Evolutionary conservation across 2,329 filamentous ascomycete genomes (phyloP), one percentile per base, ranked within the genome.

Genomic region (Sporothrix brasiliensis): DNA sequence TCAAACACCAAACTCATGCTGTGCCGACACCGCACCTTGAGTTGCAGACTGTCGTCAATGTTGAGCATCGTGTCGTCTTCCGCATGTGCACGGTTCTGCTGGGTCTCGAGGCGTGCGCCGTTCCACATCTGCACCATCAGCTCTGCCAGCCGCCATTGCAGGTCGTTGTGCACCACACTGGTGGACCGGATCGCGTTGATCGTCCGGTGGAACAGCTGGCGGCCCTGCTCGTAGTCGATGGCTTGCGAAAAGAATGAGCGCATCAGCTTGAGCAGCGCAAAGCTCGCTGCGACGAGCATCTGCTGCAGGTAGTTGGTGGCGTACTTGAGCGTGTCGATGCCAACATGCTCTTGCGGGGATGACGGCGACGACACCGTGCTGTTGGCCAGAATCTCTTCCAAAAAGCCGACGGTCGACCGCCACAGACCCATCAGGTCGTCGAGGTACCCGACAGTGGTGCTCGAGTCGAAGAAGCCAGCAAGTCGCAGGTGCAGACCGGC

Each of bases 71-170:
- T 79, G 72, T 88, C 86, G 68, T 85, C 82, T 71, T 83, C 81
- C 58, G 83, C 81, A 71, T 83, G 83, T 50, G 81, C 76, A 60
- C 83, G 82, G 75, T 81, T 80, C 74, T 81, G 72, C 34, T 58
- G 80, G 74, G 79, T 80, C 49, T 87, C 85, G 11, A 87, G 79
- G 13, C 86, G 83, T n/a, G 86, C 85, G 1, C 87, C 90, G 75
- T 93, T 92, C 91, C 91, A 95, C 79, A 95, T 90, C 80, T 94
- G 92, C 6, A 92, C 91, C 84, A 94, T 91, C n/a, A 95, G 86
- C 80, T 94, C 92, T 2, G 91, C 91, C 72, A 94, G 83, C 44
- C 92, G 87, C 84, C 91, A 92, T 69, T 92, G 89, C 13, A 95
- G 84, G 76, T 95, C 92, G 76, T 94, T 94, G 72, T 89, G 87